Conservation (phyloP, 768 basidiomycete genomes). For the Tricholoma hemisulphureum region DNA sequence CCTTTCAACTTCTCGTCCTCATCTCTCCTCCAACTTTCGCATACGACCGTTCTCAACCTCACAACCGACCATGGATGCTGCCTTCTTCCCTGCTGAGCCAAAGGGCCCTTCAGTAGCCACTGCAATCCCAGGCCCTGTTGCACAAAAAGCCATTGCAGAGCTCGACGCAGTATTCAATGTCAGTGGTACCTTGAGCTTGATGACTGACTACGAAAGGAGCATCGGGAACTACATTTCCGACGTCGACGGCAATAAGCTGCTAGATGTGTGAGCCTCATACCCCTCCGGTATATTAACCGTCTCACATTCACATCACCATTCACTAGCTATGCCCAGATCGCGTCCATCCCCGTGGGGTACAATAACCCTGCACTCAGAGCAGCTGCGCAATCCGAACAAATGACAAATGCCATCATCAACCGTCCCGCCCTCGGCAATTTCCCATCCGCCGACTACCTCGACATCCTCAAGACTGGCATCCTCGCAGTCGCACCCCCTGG, state of each 20-base stretch:
- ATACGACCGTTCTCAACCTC: neutral
- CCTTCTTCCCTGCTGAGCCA: neutral
- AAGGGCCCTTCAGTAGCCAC: neutral
- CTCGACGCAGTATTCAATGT: neutral
- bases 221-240: neutral
- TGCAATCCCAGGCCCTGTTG: neutral
- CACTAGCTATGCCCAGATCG: neutral
- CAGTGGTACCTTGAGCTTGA: neutral
- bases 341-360: neutral
- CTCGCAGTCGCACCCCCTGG: neutral
- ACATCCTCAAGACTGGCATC: neutral
- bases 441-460: neutral
- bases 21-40: neutral
- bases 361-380: neutral
- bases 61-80: neutral
- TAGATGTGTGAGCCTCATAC: neutral
- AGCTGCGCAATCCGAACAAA: neutral
- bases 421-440: neutral
- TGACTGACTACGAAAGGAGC: neutral
- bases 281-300: neutral
- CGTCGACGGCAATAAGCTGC: neutral
- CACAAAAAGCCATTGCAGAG: neutral
- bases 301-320: neutral
- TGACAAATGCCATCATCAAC: neutral
- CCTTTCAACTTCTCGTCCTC: neutral